Evolutionary conservation across 495 filamentous ascomycete genomes (phyloP), one percentile per base, ranked within the genome.

Genomic region (Neurospora intermedia): DNA sequence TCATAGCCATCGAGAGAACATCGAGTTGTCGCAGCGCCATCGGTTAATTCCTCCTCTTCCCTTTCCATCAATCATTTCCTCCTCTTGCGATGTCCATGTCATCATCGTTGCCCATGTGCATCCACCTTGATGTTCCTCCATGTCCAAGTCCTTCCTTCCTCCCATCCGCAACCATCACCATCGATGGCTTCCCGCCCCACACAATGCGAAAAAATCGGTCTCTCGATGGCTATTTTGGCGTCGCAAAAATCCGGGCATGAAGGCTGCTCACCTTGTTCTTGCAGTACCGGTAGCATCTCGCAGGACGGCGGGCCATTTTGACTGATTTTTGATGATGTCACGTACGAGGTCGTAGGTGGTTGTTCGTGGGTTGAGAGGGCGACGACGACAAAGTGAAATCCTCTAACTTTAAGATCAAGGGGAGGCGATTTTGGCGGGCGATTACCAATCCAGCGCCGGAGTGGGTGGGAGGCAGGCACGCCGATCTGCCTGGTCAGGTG

Each of bases 281-380:
- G 93, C 96, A 99, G 91, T 99, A 99, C 85, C 96, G 94, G 91
- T 99, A 99, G 87, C 96, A 99, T 87, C 96, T 90, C 78, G 96
- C 96, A 79, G 96, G 96, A 89, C 96, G 93, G 84, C 96, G 92
- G 82, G 96, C 96, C 96, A 99, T 99, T 86, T 90, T 92, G 90
- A 90, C 85, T 86, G 87, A 80, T 83, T 90, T 73, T 72, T 83
- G 83, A 74, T 83, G 83, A 82, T 81, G 79, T 84, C 79, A 87
- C 76, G 78, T 79, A 46, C 75, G 70, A 78, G 75, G 78, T 75
- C 76, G 75, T 74, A 62, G 72, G 80, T 82, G 78, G 80, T 78
- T 81, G 80, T 79, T 81, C 76, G 80, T 78, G 74, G 74, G 77
- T 74, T 78, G 75, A 77, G 81, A 80, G 78, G 75, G 75, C 75